Evolutionary conservation across 306 rosid genomes (phyloP).

Genomic region (Pachyrhizus erosus): DNA sequence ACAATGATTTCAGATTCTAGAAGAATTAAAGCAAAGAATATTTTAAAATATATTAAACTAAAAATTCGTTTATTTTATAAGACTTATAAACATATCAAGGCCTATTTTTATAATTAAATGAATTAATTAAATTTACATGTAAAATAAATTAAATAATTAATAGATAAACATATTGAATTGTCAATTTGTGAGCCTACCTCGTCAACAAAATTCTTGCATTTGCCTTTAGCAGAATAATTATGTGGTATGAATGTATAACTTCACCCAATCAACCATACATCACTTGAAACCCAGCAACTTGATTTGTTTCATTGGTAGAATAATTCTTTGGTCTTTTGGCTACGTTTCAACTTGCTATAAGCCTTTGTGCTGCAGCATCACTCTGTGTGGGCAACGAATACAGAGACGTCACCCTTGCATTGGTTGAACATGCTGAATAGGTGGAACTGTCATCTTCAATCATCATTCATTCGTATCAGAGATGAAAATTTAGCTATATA

Average conservation of each 20-base stretch:
- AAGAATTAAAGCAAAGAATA: no score
- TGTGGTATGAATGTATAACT: not conserved
- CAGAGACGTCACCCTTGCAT: not conserved
- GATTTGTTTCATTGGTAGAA: not conserved
- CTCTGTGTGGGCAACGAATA: not conserved
- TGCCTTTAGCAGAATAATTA: no score
- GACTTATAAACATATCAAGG: no score
- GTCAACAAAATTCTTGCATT: not conserved
- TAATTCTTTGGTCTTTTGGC: not conserved
- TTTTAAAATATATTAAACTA: no score
- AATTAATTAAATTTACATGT: no score
- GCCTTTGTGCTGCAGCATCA: not conserved
- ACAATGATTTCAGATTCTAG: no score
- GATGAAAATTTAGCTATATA: no score
- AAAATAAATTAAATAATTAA: no score
- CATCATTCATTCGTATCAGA: not conserved
- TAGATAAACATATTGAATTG: not conserved
- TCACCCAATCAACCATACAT: not conserved
- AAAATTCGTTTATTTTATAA: no score
- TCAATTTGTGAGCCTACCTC: no score
- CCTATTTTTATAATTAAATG: no score
- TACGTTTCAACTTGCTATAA: not conserved
- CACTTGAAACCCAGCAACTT: not conserved
- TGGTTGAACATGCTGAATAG: constrained; percentile 1
- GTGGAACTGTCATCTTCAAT: not conserved